A percentile compares a stretch with the other conserved stretches of the same genome.
Evolutionary conservation across 495 filamentous ascomycete genomes (phyloP).

Genomic region (Aspergillus haitiensis): DNA sequence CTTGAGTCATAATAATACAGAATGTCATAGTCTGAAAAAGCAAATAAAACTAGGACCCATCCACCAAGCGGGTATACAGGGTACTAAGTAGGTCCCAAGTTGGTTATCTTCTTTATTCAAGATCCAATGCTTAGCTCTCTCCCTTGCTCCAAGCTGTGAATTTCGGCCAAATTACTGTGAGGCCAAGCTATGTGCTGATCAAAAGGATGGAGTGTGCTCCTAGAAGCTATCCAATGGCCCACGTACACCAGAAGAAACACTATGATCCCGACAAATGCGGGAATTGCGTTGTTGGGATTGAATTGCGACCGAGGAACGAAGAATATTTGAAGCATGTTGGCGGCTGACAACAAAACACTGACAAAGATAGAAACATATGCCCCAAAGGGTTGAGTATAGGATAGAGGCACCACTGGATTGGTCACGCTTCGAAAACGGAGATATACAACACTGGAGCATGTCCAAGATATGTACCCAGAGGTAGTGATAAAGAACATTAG

Average conservation of each 20-base stretch:
- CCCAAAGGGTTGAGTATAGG: slow-evolving; percentile 52
- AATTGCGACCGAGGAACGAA: slow-evolving; percentile 42
- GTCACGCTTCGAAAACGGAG: slow-evolving; percentile 55
- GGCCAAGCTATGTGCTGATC: too few species aligned
- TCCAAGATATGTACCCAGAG: slow-evolving; percentile 62
- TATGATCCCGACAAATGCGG: slow-evolving; percentile 61
- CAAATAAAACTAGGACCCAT: too few species aligned
- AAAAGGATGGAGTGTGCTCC: too few species aligned
- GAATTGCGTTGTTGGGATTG: slow-evolving; percentile 50
- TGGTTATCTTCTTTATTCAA: too few species aligned
- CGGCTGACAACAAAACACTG: slow-evolving; percentile 49
- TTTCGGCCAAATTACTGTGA: too few species aligned
- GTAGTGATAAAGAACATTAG: slow-evolving; percentile 61
- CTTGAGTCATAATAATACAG: too few species aligned
- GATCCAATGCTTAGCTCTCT: too few species aligned
- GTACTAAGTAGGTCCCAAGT: too few species aligned
- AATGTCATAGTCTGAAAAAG: too few species aligned
- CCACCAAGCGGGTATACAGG: too few species aligned
- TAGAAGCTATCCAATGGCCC: slow-evolving; percentile 16
- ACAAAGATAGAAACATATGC: slow-evolving; percentile 49
- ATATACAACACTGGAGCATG: slow-evolving; percentile 55
- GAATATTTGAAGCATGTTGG: slow-evolving; percentile 57
- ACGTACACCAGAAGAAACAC: slow-evolving; percentile 52
- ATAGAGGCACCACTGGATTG: slow-evolving; percentile 42
- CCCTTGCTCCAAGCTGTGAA: too few species aligned